phyloP scores from a whole-genome alignment of 306 rosid genomes.

The Cucumis cinereus region DNA sequence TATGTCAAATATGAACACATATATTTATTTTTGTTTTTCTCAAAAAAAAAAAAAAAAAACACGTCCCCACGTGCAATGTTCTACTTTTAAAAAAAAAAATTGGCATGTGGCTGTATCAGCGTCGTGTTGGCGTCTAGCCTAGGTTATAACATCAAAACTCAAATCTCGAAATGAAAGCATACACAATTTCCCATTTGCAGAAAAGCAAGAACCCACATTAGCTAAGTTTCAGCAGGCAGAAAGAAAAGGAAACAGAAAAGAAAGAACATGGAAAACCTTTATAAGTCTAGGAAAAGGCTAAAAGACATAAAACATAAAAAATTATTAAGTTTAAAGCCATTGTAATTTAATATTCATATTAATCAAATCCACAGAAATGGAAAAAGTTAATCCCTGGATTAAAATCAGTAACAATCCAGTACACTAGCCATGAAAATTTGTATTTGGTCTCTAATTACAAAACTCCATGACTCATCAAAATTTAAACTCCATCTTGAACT shows the following conservation, averaged over 20 bases:
- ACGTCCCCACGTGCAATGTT: no score
- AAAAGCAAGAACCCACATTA: neutral
- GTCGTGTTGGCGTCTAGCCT: no score
- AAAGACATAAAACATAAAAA: neutral
- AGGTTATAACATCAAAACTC: neutral
- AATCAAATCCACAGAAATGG: neutral
- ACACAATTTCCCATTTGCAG: neutral
- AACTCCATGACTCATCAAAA: neutral
- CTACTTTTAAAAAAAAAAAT: no score
- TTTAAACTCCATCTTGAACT: neutral
- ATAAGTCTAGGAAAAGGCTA: neutral
- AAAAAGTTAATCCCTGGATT: neutral
- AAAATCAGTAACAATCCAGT: neutral
- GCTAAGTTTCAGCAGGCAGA: neutral
- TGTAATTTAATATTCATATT: neutral
- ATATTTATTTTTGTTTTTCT: no score
- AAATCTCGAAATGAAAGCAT: neutral
- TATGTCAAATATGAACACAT: no score
- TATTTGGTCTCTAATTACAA: neutral
- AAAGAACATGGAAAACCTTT: neutral
- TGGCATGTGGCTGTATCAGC: no score
- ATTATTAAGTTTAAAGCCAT: neutral
- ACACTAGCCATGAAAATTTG: neutral
- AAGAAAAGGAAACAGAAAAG: neutral
- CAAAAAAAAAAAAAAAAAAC: no score